Conservation (phyloP, 2,329 filamentous ascomycete species). For the Dothistroma septosporum region DNA sequence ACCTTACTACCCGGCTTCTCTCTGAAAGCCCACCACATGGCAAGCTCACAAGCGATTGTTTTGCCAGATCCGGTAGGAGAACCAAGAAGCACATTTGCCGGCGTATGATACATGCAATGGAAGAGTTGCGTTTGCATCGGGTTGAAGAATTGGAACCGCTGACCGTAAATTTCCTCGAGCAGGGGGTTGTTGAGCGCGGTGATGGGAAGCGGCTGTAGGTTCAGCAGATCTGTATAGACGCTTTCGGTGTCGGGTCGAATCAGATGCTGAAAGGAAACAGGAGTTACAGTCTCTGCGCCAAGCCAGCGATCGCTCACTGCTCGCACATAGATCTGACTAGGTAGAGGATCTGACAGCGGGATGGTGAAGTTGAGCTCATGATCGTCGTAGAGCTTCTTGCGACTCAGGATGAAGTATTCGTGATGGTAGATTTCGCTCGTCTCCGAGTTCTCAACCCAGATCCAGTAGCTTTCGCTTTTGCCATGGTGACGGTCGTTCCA, state of each 20-base stretch:
- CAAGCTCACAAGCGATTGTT: conserved; percentile 89
- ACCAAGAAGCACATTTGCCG: conserved; percentile 86
- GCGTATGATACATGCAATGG: conserved; percentile 89
- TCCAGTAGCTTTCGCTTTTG: conserved; percentile 92
- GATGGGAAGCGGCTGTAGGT: conserved; percentile 84
- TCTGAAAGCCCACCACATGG: conserved; percentile 99
- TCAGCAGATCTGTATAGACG: conserved; percentile 88
- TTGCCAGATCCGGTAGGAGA: conserved; percentile 97
- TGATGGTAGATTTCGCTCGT: conserved; percentile 97
- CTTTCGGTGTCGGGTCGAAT: conserved; percentile 97
- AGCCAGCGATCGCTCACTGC: conserved; percentile 95
- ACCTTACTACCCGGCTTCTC: conserved; percentile 94
- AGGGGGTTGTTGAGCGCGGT: conserved; percentile 80
- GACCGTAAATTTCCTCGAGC: conserved; percentile 80
- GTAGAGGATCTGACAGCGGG: conserved; percentile 84
- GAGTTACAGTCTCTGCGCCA: conserved; percentile 89
- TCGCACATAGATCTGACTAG: conserved; percentile 92
- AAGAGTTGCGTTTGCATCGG: conserved; percentile 99
- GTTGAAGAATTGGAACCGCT: conserved; percentile 95
- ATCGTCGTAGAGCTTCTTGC: conserved; percentile 88
- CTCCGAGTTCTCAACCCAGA: conserved; percentile 98
- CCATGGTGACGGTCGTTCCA: conserved; percentile 96
- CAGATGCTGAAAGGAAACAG: conserved; percentile 95
- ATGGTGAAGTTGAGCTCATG: conserved; percentile 98
- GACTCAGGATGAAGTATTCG: conserved; percentile 89